Percentiles rank a stretch among this genome's conserved stretches.
Conservation (phyloP, 495 filamentous ascomycete species). For the Monascus purpureus region DNA sequence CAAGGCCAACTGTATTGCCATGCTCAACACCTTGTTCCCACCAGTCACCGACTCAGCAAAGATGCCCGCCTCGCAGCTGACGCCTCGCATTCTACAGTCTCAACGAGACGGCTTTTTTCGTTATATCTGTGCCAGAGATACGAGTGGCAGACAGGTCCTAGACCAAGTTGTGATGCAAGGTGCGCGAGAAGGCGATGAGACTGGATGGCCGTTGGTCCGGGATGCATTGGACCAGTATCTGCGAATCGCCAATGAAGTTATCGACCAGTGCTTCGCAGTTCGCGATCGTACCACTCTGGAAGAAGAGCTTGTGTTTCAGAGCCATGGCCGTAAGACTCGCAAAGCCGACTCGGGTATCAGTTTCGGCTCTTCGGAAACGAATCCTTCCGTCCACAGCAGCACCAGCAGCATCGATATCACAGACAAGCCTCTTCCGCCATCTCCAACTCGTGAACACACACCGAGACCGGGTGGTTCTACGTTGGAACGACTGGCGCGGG, state of each 20-base stretch:
- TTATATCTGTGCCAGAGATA: constrained; percentile 47
- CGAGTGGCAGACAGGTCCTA: constrained; percentile 41
- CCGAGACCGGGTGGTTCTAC: constrained; percentile 29
- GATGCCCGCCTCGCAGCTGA: constrained; percentile 41
- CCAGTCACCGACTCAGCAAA: constrained; percentile 32
- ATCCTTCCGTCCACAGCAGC: constrained; percentile 21
- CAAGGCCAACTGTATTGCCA: constrained; percentile 56
- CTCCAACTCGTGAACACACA: constrained; percentile 12
- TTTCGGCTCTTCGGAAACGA: constrained; percentile 28
- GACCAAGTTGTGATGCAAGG: constrained; percentile 41
- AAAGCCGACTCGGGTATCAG: constrained; percentile 54
- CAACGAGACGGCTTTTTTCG: constrained; percentile 55
- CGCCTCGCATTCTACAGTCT: constrained; percentile 33
- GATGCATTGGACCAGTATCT: constrained; percentile 49
- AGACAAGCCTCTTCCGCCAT: constrained; percentile 36
- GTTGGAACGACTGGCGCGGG: constrained; percentile 44
- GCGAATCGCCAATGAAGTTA: constrained; percentile 40
- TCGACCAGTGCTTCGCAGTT: constrained; percentile 43
- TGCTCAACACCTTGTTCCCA: constrained; percentile 69
- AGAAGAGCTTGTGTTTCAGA: constrained; percentile 13
- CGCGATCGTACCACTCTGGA: constrained; percentile 32
- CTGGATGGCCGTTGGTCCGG: constrained; percentile 43
- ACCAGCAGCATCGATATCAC: constrained; percentile 13
- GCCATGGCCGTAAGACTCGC: constrained; percentile 26
- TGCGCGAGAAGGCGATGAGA: constrained; percentile 32